Percentiles rank a stretch among this genome's conserved stretches.
Conservation (phyloP, 2,329 filamentous ascomycete species). For the Aureobasidium sp. region DNA sequence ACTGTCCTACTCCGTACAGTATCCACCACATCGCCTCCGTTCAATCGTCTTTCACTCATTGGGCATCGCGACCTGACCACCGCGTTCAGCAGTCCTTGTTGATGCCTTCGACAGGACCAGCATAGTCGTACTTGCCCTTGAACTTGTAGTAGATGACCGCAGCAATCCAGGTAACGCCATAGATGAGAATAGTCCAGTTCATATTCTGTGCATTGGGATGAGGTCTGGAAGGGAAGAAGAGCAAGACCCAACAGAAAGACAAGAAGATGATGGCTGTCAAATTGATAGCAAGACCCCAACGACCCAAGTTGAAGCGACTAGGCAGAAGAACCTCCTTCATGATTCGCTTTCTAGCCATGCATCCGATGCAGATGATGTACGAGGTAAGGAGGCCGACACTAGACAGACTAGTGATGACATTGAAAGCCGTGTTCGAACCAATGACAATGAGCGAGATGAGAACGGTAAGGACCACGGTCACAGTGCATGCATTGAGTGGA, state of each 20-base stretch:
- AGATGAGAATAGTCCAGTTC: slow-evolving; percentile 28
- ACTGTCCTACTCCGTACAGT: neutral
- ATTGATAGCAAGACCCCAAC: slow-evolving; percentile 34
- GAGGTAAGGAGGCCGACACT: slow-evolving; percentile 34
- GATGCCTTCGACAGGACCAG: slow-evolving; percentile 14
- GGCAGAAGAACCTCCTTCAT: slow-evolving; percentile 31
- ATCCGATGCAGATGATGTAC: slow-evolving; percentile 36
- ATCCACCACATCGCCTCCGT: neutral
- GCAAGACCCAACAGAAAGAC: slow-evolving; percentile 22
- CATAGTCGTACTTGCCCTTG: slow-evolving; percentile 22
- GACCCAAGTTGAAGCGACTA: slow-evolving; percentile 34
- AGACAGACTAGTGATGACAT: slow-evolving; percentile 29
- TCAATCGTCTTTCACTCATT: neutral
- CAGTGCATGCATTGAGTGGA: slow-evolving; percentile 18
- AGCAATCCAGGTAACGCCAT: slow-evolving; percentile 24
- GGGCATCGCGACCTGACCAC: neutral
- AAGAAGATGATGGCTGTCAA: slow-evolving; percentile 31
- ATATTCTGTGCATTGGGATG: neutral
- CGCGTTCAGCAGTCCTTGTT: neutral
- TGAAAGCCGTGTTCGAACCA: slow-evolving; percentile 18
- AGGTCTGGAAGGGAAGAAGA: slow-evolving; percentile 26
- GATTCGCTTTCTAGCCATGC: slow-evolving; percentile 34
- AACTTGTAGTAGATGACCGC: slow-evolving; percentile 22
- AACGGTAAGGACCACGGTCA: slow-evolving; percentile 16
- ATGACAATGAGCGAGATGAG: slow-evolving; percentile 22